These are phyloP conservation scores for Orbilia brochopaga DNA, from an alignment of 2,329 filamentous ascomycete species.

Conservation along the genomic window DNA sequence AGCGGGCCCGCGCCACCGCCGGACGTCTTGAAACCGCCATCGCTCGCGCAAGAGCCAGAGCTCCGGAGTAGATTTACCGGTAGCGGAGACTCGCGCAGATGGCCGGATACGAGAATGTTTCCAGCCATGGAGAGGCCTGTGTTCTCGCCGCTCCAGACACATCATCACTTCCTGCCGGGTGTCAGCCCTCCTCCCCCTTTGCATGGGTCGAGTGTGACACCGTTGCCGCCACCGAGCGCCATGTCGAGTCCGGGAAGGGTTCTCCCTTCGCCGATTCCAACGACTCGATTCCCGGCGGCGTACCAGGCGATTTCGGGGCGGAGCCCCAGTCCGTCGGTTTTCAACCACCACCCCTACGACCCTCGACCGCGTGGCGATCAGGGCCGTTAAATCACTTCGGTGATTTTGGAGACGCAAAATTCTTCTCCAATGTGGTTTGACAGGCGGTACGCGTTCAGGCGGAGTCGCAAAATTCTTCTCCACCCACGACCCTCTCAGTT, in stretches of 20 bases:
- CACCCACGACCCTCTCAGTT: too few relatives aligned
- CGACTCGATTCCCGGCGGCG: slow-evolving; percentile 36
- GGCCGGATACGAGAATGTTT: slow-evolving; percentile 38
- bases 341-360: slow-evolving; percentile 26
- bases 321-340: slow-evolving; percentile 45
- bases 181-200: slow-evolving; percentile 39
- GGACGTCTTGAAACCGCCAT: slow-evolving; percentile 38
- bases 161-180: slow-evolving; percentile 43
- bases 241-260: slow-evolving; percentile 40
- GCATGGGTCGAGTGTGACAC: slow-evolving; percentile 35
- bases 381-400: slow-evolving; percentile 5
- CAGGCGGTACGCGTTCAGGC: too few relatives aligned
- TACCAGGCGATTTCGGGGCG: slow-evolving; percentile 40
- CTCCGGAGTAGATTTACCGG: slow-evolving; percentile 38
- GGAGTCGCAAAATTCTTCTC: too few relatives aligned
- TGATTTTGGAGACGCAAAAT: too few relatives aligned
- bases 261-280: slow-evolving; percentile 38
- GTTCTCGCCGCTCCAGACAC: slow-evolving; percentile 40
- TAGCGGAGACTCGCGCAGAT: slow-evolving; percentile 34
- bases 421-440: too few relatives aligned
- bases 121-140: slow-evolving; percentile 22
- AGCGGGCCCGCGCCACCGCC: slow-evolving; percentile 48
- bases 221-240: slow-evolving; percentile 35
- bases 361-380: slow-evolving; percentile 23
- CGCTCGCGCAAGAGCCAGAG: slow-evolving; percentile 26